These are phyloP conservation scores for Aplosporella prunicola DNA, from an alignment of 2,329 filamentous ascomycete genomes.

Conservation along the genomic window DNA sequence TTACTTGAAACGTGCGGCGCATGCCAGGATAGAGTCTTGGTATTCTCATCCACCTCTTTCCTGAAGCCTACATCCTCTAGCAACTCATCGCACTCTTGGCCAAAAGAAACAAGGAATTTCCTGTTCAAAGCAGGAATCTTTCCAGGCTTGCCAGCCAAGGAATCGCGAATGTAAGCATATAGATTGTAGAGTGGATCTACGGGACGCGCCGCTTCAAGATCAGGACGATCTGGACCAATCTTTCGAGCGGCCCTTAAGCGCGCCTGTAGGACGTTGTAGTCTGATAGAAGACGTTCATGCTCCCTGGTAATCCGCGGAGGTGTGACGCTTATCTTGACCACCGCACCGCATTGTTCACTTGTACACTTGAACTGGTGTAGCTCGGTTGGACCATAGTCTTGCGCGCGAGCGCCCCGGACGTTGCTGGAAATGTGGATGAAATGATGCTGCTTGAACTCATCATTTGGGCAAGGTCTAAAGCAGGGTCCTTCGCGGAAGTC, in stretches of 20 bases:
- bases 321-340: constrained; percentile 43
- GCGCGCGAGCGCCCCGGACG: constrained; percentile 15
- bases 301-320: constrained; percentile 42
- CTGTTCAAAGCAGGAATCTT: constrained; percentile 52
- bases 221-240: constrained; percentile 45
- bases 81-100: constrained; percentile 50
- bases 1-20: constrained; percentile 21
- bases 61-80: constrained; percentile 51
- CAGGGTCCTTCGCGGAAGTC: constrained; percentile 38
- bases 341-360: constrained; percentile 44
- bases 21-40: constrained; percentile 22
- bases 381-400: constrained; percentile 18
- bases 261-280: constrained; percentile 41
- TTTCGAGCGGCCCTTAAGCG: constrained; percentile 46
- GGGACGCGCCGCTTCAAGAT: constrained; percentile 41
- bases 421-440: constrained; percentile 36
- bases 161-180: constrained; percentile 51
- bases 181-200: constrained; percentile 49
- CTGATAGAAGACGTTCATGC: constrained; percentile 44
- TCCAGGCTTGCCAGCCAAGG: constrained; percentile 38
- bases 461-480: constrained; percentile 37
- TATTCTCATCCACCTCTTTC: constrained; percentile 23
- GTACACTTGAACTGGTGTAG: constrained; percentile 48
- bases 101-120: constrained; percentile 54
- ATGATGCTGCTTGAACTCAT: constrained; percentile 52